Evolutionary conservation across 73 alveolate genomes (phyloP).

Genomic region (Loxodes magnus): DNA sequence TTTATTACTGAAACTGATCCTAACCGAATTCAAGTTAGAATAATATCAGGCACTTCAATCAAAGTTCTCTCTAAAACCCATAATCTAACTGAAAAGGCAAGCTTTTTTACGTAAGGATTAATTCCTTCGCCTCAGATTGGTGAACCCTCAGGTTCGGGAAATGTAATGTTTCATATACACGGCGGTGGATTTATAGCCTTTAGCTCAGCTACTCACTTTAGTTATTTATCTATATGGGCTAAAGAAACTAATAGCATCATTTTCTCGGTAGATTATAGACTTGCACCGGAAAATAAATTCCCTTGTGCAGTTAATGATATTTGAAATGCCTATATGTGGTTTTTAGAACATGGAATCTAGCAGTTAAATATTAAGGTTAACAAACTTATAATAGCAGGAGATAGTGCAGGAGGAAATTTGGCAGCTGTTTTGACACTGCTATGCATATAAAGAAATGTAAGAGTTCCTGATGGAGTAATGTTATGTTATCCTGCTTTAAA

Average conservation of each 20-base stretch:
- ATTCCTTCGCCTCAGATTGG: no score
- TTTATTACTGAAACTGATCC: no score
- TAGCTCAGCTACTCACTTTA: conserved; percentile 75
- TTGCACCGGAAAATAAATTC: conserved; percentile 70
- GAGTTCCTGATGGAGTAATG: conserved; percentile 76
- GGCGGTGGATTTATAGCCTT: conserved; percentile 94
- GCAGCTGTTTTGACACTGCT: conserved; percentile 66
- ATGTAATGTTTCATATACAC: conserved; percentile 73
- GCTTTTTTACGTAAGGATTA: no score
- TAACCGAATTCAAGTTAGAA: no score
- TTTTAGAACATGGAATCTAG: conserved; percentile 46
- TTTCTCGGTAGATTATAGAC: conserved; percentile 82
- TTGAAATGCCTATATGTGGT: conserved; percentile 78
- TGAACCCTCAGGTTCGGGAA: background rate
- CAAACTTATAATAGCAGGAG: conserved; percentile 84
- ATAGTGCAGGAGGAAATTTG: conserved; percentile 97
- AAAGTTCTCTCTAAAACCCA: no score
- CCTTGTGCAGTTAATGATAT: conserved; percentile 87
- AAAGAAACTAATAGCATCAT: conserved; percentile 62
- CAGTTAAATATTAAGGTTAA: conserved; percentile 58
- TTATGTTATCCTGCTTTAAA: conserved; percentile 77
- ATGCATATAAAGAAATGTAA: conserved; percentile 47
- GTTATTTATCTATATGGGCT: conserved; percentile 79
- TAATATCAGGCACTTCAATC: no score
- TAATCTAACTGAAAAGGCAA: no score